Base-by-base conservation (phyloP, 495 filamentous ascomycete species). In the Lophiotrema nucula region DNA sequence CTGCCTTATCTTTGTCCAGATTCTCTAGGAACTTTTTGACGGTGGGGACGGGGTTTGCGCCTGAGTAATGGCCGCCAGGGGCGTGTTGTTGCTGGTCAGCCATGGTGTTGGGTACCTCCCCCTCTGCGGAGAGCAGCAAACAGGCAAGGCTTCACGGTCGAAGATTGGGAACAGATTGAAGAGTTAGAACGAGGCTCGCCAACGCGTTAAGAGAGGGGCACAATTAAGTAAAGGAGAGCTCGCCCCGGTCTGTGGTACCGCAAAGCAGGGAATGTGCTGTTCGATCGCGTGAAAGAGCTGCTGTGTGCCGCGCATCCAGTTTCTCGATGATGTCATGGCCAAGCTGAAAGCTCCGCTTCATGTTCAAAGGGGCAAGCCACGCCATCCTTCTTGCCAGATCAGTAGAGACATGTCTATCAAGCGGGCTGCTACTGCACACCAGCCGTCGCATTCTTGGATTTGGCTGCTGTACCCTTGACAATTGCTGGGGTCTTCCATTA, bases 11-110 rank as follows among this genome's bases (percentile, higher is more conserved):
- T 39, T 70, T 75, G 69, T 96, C 90, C 28, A 95, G 79, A 35
- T 80, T 79, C 45, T 86, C 81, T 56, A 96, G 77, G 67, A 96
- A 95, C 68, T 89, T 81, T 66, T 88, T 82, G 62, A 97, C 86
- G 43, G 88, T 96, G 2, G 92, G 92, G 43, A 97, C 79, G 0
- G 87, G 85, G 70, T 95, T 93, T 33, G 62, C 65, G 16, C 83
- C 85, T 0, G 83, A 87, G 69, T 88, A 88, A 42, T 73, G 68
- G 8, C 72, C 72, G 13, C 73, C 73, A 2, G 73, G 69, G 13
- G 26, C 53, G 27, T 67, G 56, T 38, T 66, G 69, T 47, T 73
- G 67, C 53, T 74, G 64, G n/a, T 62, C 62, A 27, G 65, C 60
- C 59, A 69, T 69, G 45, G 15, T 54, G 28, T 24, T 33, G 46